Evolutionary conservation across 2,329 filamentous ascomycete genomes (phyloP).

Genomic region (Rasamsonia emersonii): DNA sequence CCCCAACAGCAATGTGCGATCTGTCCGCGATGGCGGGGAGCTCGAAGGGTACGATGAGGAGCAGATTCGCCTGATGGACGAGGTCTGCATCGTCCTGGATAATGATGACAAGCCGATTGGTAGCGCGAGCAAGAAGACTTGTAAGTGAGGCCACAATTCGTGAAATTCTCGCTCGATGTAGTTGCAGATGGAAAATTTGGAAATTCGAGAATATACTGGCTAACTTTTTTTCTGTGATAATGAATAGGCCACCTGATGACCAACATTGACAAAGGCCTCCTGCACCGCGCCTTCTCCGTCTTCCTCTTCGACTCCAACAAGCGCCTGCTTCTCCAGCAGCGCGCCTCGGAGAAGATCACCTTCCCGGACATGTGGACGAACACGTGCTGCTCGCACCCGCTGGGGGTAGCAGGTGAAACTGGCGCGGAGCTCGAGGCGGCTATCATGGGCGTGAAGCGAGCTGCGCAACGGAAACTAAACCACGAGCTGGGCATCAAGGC

Average conservation of each 20-base stretch:
- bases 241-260: slow-evolving; percentile 85
- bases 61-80: slow-evolving; percentile 97
- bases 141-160: no score
- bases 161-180: no score
- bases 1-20: slow-evolving; percentile 25
- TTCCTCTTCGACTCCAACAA: slow-evolving; percentile 96
- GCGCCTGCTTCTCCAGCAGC: slow-evolving; percentile 87
- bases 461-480: slow-evolving; percentile 84
- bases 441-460: slow-evolving; percentile 77
- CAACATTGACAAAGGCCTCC: slow-evolving; percentile 91
- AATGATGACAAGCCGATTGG: slow-evolving; percentile 88
- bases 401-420: slow-evolving; percentile 85
- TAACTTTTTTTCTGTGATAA: slow-evolving; percentile 5
- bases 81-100: slow-evolving; percentile 95
- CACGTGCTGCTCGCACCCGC: slow-evolving; percentile 96
- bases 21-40: slow-evolving; percentile 51
- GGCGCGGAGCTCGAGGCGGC: slow-evolving; percentile 72
- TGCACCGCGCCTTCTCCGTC: slow-evolving; percentile 95
- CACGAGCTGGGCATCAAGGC: slow-evolving; percentile 90
- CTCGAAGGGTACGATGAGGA: slow-evolving; percentile 92
- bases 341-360: slow-evolving; percentile 93
- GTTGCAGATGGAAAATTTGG: no score
- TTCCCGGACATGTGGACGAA: slow-evolving; percentile 99
- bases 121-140: slow-evolving; percentile 95
- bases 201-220: background rate